Base-by-base conservation (phyloP, 2,329 filamentous ascomycete genomes). In the Aspergillus persii region DNA sequence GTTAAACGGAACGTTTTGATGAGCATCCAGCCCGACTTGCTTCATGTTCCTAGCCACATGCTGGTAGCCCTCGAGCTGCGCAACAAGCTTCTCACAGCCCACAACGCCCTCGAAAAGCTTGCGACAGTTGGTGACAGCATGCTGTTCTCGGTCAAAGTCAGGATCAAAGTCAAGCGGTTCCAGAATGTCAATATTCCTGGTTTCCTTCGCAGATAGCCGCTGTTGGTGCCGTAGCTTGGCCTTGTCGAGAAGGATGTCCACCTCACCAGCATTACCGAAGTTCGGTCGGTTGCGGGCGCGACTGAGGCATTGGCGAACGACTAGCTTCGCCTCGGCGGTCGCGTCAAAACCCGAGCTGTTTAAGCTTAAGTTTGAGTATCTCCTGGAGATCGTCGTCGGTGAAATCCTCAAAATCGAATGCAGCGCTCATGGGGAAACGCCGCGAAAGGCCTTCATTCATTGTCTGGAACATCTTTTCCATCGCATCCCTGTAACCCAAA, bases 201-300 rank as follows among this genome's bases (percentile, higher is more conserved):
- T n/a, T 15, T n/a, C n/a, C 11, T 18, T 54, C n/a, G 53, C 62
- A 26, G 68, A 69, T 8, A 77, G 58, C 27, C 83, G 76, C 56
- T 77, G 73, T 59, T 85, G 82, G 61, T 84, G 79, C 1, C 71
- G 64, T 4, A 72, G 68, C 62, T 89, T 89, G 0, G 87, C 84
- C 0, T 71, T 69, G 52, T 84, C 79, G 0, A 91, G 76, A 0
- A 91, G 69, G n/a, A 83, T 89, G 50, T 94, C 89, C 18, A 95
- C 84, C 62, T 91, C 89, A 0, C 89, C 85, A 0, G 85, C 89
- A 65, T 94, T 93, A 1, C 90, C 86, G 69, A 90, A 91, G 62
- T 89, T 83, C 0, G 83, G 82, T 0, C 84, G 79, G 63, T 88
- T 88, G 0, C 88, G 83, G 1, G 83, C 82, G 3, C 87, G 80